A percentile compares a stretch with the other conserved stretches of the same genome.
Conservation (phyloP, 2,329 filamentous ascomycete species). For the Talaromyces funiculosus region DNA sequence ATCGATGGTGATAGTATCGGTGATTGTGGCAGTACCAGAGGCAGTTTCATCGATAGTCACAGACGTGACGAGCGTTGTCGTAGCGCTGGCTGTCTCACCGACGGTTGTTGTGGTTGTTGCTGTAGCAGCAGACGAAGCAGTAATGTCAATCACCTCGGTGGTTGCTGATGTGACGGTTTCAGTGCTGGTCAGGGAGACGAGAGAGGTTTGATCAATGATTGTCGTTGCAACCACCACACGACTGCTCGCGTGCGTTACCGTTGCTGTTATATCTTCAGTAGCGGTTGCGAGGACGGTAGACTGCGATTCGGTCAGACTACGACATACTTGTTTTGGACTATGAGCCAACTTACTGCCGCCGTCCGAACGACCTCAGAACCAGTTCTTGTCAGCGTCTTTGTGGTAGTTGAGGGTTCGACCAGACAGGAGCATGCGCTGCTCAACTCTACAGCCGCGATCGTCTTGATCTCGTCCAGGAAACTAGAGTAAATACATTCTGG, state of each 20-base stretch:
- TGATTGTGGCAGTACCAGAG: neutral
- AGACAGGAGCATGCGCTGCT: neutral
- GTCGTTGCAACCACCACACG: neutral
- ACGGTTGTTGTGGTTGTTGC: neutral
- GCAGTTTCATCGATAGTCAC: neutral
- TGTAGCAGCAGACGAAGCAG: neutral
- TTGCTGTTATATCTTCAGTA: neutral
- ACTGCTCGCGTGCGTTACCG: neutral
- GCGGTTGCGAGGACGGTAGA: neutral
- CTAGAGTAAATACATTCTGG: neutral
- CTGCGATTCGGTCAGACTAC: neutral
- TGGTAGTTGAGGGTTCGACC: neutral
- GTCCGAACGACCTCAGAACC: neutral
- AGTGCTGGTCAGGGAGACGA: neutral
- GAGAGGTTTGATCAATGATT: neutral
- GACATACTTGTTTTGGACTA: neutral
- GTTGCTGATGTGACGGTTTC: neutral
- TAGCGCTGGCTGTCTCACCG: neutral
- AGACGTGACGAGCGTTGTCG: neutral
- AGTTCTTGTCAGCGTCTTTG: neutral
- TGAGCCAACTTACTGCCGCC: neutral
- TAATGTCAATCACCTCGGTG: neutral
- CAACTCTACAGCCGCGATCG: neutral
- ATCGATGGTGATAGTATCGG: neutral
- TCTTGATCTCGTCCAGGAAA: neutral